Evolutionary conservation across 495 filamentous ascomycete genomes (phyloP).

Genomic region (Rhypophila decipiens): DNA sequence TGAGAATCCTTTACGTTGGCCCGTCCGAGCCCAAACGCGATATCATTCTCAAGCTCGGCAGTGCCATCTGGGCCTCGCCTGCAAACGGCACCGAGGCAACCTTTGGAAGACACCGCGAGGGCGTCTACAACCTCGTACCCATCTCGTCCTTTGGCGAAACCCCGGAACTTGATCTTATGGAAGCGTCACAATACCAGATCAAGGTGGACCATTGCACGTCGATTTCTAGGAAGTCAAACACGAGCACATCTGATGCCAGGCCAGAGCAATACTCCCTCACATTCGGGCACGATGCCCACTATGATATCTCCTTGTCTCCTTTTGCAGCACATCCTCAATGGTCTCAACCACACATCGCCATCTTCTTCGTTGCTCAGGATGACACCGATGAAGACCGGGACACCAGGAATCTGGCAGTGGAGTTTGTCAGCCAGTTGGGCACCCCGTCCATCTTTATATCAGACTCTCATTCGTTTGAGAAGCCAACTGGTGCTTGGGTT

Average conservation of each 20-base stretch:
- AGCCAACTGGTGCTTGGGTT: constrained; percentile 19
- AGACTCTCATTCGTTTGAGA: constrained; percentile 49
- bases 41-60: constrained; percentile 70
- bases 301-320: constrained; percentile 20
- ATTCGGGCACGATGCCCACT: constrained; percentile 51
- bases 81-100: constrained; percentile 16
- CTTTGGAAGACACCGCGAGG: constrained; percentile 17
- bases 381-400: constrained; percentile 43
- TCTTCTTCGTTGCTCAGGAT: constrained; percentile 57
- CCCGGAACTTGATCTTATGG: constrained; percentile 69
- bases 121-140: constrained; percentile 64
- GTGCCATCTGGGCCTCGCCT: constrained; percentile 48
- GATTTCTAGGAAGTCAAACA: constrained; percentile 39
- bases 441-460: constrained; percentile 64
- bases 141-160: constrained; percentile 63
- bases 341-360: constrained; percentile 64
- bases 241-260: constrained; percentile 7
- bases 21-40: constrained; percentile 55
- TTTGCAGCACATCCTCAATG: constrained; percentile 44
- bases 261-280: constrained; percentile 37
- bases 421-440: constrained; percentile 58
- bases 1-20: constrained; percentile 65
- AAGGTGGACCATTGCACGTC: constrained; percentile 65
- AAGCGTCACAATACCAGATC: constrained; percentile 60
- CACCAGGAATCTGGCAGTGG: constrained; percentile 49